phyloP scores from a whole-genome alignment of 805 yeast species.

The Saccharomyces jurei region DNA sequence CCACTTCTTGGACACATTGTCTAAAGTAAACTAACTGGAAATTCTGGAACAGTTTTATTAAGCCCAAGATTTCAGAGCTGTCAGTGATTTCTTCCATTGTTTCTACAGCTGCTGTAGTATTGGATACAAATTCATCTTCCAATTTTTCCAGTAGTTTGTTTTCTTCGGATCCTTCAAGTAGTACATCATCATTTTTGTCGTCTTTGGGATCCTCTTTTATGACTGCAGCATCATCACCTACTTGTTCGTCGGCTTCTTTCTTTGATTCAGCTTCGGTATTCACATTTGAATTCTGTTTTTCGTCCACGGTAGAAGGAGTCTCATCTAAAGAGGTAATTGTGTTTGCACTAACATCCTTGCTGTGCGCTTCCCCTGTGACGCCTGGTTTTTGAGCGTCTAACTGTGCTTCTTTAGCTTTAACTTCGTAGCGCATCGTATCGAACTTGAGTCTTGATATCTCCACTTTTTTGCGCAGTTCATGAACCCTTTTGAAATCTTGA shows the following conservation, averaged over 20 bases:
- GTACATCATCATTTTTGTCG: not conserved
- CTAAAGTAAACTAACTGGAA: slow-evolving; percentile 62
- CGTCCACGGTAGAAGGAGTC: slow-evolving; percentile 2
- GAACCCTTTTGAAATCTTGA: slow-evolving; percentile 52
- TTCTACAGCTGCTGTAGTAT: slow-evolving; percentile 71
- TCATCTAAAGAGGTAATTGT: slow-evolving; percentile 5
- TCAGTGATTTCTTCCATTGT: slow-evolving; percentile 66
- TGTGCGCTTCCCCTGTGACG: slow-evolving; percentile 61
- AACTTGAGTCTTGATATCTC: slow-evolving; percentile 62
- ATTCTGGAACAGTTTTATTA: slow-evolving; percentile 57
- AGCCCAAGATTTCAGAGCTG: slow-evolving; percentile 54
- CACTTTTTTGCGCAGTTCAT: slow-evolving; percentile 56
- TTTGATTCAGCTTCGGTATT: slow-evolving; percentile 3
- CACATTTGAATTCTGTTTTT: not conserved
- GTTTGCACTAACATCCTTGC: slow-evolving; percentile 12
- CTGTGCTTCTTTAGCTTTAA: slow-evolving; percentile 28
- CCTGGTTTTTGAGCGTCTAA: slow-evolving; percentile 48
- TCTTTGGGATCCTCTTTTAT: not conserved
- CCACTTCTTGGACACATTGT: slow-evolving; percentile 43
- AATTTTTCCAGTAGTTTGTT: slow-evolving; percentile 42
- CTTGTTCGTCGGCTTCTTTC: slow-evolving; percentile 3
- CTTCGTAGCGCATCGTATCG: slow-evolving; percentile 59
- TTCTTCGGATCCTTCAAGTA: slow-evolving; percentile 23
- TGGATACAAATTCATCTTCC: slow-evolving; percentile 75
- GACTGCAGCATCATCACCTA: slow-evolving; percentile 3